Evolutionary conservation across 2,329 filamentous ascomycete species (phyloP), one percentile per base, ranked within the genome.

Genomic region (Ophiostoma sp.): DNA sequence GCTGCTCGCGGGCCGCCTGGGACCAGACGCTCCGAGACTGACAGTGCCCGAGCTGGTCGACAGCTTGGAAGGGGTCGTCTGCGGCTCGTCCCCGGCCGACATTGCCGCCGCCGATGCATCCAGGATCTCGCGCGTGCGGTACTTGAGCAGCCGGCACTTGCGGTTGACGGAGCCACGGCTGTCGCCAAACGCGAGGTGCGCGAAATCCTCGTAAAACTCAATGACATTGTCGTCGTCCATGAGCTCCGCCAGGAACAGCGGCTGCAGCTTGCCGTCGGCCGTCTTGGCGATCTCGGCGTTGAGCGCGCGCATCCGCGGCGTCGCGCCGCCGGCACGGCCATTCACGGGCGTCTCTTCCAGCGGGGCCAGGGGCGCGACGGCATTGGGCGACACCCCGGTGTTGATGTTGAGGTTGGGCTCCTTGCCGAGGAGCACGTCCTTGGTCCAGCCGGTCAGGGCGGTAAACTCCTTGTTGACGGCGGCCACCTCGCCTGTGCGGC

Each of bases 391-490:
- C 8, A 27, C 78, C 54, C 89, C 91, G 0, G 85, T 87, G 78
- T 97, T 96, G 77, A 93, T 87, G 77, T 98, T 98, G 31, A 92
- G 81, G 76, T 98, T 98, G 1, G 91, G 85, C 76, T 93, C 90
- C 76, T 93, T 92, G 67, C 95, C 95, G 0, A 98, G 84, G 0
- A 99, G 83, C 0, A 98, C 89, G 67, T 95, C 91, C 76, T 93
- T 94, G 68, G 89, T 91, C 95, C 95, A 99, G 5, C 94, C 95
- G 0, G 95, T 97, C 69, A 99, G 82, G 39, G 96, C 91, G n/a
- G 90, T 93, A 75, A 99, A 99, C 78, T 98, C 95, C 79, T 97
- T 97, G 77, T 95, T 96, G 31, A 96, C 93, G 3, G 92, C 92
- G 0, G 93, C 94, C n/a, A 99, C 89, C 78, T 98, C 95, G 68